Evolutionary conservation across 495 filamentous ascomycete species (phyloP).

Genomic region (Penicillium waksmanii): DNA sequence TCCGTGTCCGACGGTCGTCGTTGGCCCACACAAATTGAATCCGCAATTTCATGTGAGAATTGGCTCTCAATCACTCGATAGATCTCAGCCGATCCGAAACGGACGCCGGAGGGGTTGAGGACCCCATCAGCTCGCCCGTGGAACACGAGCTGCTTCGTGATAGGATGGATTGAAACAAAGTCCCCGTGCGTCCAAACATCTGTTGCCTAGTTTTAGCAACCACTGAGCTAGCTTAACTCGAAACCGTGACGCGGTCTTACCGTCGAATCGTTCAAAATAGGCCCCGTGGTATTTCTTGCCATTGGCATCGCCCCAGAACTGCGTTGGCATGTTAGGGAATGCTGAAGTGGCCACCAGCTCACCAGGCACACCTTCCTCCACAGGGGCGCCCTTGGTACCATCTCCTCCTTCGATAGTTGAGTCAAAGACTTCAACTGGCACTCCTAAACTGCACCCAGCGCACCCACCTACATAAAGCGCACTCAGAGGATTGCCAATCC

Average conservation of each 20-base stretch:
- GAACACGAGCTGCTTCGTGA: slow-evolving; percentile 66
- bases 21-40: slow-evolving; percentile 78
- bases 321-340: slow-evolving; percentile 75
- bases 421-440: slow-evolving; percentile 70
- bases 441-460: slow-evolving; percentile 64
- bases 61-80: slow-evolving; percentile 72
- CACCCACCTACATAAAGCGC: slow-evolving; percentile 75
- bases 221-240: not conserved
- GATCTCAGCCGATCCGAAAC: slow-evolving; percentile 79
- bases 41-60: slow-evolving; percentile 62
- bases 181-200: slow-evolving; percentile 83
- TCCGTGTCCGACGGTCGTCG: slow-evolving; percentile 67
- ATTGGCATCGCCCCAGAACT: slow-evolving; percentile 67
- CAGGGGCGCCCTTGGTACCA: slow-evolving; percentile 54
- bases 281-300: slow-evolving; percentile 64
- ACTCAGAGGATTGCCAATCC: slow-evolving; percentile 65
- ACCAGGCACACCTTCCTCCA: slow-evolving; percentile 66
- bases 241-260: slow-evolving; percentile 18
- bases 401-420: slow-evolving; percentile 53
- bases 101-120: slow-evolving; percentile 75
- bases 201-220: slow-evolving; percentile 8
- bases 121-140: slow-evolving; percentile 78
- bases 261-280: slow-evolving; percentile 72
- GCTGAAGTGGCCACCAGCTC: slow-evolving; percentile 70
- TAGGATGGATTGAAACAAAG: slow-evolving; percentile 71